These are phyloP conservation scores for Rusavskia elegans DNA, from an alignment of 495 filamentous ascomycete species.

Conservation along the genomic window DNA sequence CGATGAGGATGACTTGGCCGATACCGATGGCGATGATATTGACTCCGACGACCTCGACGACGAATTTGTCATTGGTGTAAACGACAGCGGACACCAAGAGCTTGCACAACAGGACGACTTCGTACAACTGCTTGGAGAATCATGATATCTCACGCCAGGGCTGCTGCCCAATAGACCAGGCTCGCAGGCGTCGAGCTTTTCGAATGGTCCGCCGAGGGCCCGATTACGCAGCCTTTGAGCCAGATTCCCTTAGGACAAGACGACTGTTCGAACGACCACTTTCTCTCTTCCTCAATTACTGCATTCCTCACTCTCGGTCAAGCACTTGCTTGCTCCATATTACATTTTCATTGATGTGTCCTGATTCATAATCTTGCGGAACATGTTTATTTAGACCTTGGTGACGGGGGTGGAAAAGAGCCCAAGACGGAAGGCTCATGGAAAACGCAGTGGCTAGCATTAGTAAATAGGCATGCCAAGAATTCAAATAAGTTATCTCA, in stretches of 20 bases:
- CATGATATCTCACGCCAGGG: too few relatives aligned
- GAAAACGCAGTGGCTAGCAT: background rate
- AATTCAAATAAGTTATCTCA: too few relatives aligned
- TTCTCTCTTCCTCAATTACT: background rate
- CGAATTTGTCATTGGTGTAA: conserved; percentile 31
- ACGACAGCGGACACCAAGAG: conserved; percentile 31
- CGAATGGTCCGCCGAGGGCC: too few relatives aligned
- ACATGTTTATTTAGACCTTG: background rate
- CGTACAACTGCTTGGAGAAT: conserved; percentile 18
- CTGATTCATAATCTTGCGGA: background rate
- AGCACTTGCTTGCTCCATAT: background rate
- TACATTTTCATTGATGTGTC: background rate
- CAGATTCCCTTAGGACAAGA: too few relatives aligned
- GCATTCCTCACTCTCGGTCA: background rate
- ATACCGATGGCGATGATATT: conserved; percentile 69
- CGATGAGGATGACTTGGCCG: conserved; percentile 63
- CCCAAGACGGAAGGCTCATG: too few relatives aligned
- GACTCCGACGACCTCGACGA: conserved; percentile 80
- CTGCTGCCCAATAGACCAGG: too few relatives aligned
- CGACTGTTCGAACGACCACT: background rate
- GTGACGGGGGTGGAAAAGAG: too few relatives aligned
- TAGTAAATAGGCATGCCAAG: too few relatives aligned
- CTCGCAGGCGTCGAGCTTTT: too few relatives aligned
- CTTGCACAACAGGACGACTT: conserved; percentile 54
- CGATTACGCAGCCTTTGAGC: too few relatives aligned